These are phyloP conservation scores for Phytophthora pseudosyringae DNA, from an alignment of 352 stramenopile species.

Conservation along the genomic window DNA sequence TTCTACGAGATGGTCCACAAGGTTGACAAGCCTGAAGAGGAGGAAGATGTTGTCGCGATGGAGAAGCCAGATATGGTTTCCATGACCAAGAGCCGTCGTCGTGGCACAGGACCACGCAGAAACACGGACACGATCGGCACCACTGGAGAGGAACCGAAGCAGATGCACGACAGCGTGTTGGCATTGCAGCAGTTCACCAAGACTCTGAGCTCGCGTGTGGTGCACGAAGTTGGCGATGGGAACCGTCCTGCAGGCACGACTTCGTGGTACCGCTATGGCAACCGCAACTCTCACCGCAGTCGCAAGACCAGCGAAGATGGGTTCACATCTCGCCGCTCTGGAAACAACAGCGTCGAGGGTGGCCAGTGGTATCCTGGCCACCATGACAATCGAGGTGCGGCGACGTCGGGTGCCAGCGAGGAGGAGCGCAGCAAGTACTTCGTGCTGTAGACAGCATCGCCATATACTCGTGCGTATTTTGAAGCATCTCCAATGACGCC, in stretches of 20 bases:
- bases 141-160: constrained; percentile 47
- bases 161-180: constrained; percentile 65
- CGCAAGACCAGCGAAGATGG: constrained; percentile 70
- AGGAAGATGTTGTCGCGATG: constrained; percentile 37
- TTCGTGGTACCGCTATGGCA: constrained; percentile 83
- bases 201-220: constrained; percentile 75
- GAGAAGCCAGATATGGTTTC: constrained; percentile 41
- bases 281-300: constrained; percentile 67
- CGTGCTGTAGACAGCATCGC: constrained; percentile 64
- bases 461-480: constrained; percentile 30
- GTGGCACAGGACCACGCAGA: constrained; percentile 37
- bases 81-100: constrained; percentile 39
- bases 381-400: constrained; percentile 45
- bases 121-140: constrained; percentile 54
- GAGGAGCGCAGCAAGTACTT: constrained; percentile 88
- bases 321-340: constrained; percentile 57
- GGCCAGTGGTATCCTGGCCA: constrained; percentile 50
- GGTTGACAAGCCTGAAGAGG: constrained; percentile 59
- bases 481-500: constrained; percentile 21
- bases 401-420: constrained; percentile 56
- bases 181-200: constrained; percentile 89
- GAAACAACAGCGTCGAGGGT: constrained; percentile 66
- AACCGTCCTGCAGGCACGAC: constrained; percentile 48
- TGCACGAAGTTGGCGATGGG: constrained; percentile 57
- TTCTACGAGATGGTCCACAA: constrained; percentile 91